Evolutionary conservation across 257 asterid species (phyloP).

Genomic region (Lantana camara): DNA sequence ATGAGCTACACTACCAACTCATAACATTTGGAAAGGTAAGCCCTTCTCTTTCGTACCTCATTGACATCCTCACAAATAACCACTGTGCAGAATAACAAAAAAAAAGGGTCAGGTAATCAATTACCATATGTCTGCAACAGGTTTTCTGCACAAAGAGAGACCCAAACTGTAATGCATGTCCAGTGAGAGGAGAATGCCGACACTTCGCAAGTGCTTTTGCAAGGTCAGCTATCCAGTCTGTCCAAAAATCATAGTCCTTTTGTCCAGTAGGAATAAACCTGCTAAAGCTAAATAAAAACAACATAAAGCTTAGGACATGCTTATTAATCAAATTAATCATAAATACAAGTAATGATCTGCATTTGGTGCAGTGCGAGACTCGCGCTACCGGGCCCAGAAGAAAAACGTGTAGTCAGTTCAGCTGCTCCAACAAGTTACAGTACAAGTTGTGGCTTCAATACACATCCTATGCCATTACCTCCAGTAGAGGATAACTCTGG

Average conservation of each 20-base stretch:
- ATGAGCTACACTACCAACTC: constrained; percentile 87
- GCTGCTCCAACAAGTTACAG: constrained; percentile 33
- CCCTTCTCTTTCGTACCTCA: constrained; percentile 17
- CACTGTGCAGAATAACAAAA: too few species aligned
- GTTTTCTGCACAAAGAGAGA: constrained; percentile 97
- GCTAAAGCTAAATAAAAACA: too few species aligned
- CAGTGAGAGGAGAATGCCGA: constrained; percentile 92
- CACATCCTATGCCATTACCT: constrained; percentile 52
- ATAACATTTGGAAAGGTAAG: constrained; percentile 89
- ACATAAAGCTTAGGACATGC: too few species aligned
- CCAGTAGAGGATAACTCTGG: constrained; percentile 42
- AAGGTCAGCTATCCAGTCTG: constrained; percentile 53
- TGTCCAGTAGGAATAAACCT: too few species aligned
- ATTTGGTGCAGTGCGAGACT: constrained; percentile 71
- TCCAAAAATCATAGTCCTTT: constrained; percentile 19
- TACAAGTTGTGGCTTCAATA: constrained; percentile 28
- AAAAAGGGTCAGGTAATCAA: constrained; percentile 20
- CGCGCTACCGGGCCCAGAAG: constrained; percentile 81
- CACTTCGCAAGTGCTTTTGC: constrained; percentile 98
- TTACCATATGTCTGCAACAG: constrained; percentile 44
- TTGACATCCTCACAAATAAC: neutral
- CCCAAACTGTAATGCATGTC: constrained; percentile 97
- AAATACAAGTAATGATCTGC: too few species aligned
- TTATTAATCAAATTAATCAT: too few species aligned
- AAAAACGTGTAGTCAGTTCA: constrained; percentile 39